Evolutionary conservation across 2,329 filamentous ascomycete species (phyloP), one percentile per base, ranked within the genome.

Genomic region (Aspergillus sp.): DNA sequence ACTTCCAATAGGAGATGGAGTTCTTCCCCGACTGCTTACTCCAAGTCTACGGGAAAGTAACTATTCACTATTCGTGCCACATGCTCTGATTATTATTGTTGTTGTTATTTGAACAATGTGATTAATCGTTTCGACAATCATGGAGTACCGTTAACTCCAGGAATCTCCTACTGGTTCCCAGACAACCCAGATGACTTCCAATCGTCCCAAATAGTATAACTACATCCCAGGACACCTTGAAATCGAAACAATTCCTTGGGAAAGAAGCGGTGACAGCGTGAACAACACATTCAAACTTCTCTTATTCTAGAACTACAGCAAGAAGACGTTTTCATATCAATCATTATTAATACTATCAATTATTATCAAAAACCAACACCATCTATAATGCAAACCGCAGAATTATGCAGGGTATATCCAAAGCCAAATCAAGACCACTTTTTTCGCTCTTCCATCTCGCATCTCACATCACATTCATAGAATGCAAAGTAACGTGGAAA

Each of bases 351-450:
- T 39, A 51, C 52, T 43, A 52, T 55, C 6, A n/a, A 50, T 33
- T 35, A 47, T 24, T 47, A 49, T 52, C 8, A 31, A 44, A 58
- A 35, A n/a, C 35, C 31, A 43, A 58, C 57, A 31, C 41, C 39
- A 27, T 60, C 61, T 62, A 63, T 59, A 53, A n/a, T 59, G 55
- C 56, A 57, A 55, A 46, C 35, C 21, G 11, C 41, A 57, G 52
- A 17, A 56, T 51, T 46, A 62, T 55, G 44, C 56, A 47, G 62
- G 62, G 62, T 63, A 63, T 64, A 64, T 63, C 62, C 52, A 61
- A 53, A 55, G 46, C 41, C 52, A 60, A 52, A 33, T 46, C 55
- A 52, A 52, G 56, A 44, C 39, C 50, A 54, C 55, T 48, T 50
- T 56, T 56, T 52, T 31, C 27, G 27, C 46, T 45, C 27, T 52